phyloP scores from a whole-genome alignment of 2,329 filamentous ascomycete genomes.

The Neoarthrinium moseri region DNA sequence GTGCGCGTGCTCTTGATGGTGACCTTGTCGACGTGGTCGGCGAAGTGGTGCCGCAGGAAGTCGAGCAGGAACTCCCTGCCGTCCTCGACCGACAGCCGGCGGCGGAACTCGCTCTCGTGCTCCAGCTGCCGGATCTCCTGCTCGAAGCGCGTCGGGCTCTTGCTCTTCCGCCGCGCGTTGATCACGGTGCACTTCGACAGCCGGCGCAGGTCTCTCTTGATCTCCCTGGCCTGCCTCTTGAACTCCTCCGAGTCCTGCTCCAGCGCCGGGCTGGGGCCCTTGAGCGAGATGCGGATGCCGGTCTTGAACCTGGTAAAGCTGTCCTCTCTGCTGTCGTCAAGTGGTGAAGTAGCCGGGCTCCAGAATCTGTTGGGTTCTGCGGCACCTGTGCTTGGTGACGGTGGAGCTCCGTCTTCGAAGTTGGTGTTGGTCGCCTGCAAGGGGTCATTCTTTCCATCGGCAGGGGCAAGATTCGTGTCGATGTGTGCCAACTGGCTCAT shows the following conservation, averaged over 20 bases:
- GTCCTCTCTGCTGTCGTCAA: too few relatives aligned
- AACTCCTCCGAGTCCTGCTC: conserved; percentile 10
- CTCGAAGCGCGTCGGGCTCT: background rate
- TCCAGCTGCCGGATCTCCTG: background rate
- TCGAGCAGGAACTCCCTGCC: conserved; percentile 15
- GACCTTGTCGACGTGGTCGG: conserved; percentile 13
- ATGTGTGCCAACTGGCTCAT: background rate
- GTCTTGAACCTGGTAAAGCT: background rate
- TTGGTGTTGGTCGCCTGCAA: background rate
- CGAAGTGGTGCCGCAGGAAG: conserved; percentile 16
- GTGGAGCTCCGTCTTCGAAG: background rate
- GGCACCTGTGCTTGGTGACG: background rate
- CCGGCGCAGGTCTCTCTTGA: conserved; percentile 9
- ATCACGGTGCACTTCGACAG: conserved; percentile 2
- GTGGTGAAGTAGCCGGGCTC: background rate
- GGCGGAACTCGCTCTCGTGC: conserved; percentile 8
- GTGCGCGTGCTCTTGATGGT: conserved; percentile 11
- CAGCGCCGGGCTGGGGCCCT: background rate
- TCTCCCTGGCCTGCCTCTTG: conserved; percentile 9
- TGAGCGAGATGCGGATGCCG: conserved; percentile 10
- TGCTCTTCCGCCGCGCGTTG: background rate
- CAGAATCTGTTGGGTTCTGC: background rate
- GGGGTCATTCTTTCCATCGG: too few relatives aligned
- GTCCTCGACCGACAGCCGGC: conserved; percentile 5
- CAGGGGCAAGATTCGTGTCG: background rate